Percentiles rank a stretch among this genome's conserved stretches.
These are phyloP conservation scores for Crithidia brevicula DNA, from an alignment of 208 protist genomes.

Conservation along the genomic window DNA sequence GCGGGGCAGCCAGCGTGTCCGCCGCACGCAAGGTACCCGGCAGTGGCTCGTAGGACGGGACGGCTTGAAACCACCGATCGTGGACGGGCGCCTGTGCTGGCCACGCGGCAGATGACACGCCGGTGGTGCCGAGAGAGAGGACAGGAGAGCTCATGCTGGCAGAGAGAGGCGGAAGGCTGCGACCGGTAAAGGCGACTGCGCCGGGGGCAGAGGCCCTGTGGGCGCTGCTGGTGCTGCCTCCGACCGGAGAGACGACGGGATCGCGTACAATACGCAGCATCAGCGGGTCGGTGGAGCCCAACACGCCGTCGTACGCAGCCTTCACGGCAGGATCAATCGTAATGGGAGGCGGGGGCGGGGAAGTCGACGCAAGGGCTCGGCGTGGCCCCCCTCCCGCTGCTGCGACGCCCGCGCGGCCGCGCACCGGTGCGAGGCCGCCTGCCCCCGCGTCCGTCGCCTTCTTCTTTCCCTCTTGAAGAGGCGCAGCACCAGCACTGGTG, in stretches of 20 bases:
- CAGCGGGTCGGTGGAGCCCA: constrained; percentile 44
- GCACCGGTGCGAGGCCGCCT: no score
- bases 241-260: constrained; percentile 11
- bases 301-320: constrained; percentile 50
- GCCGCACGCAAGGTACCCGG: constrained; percentile 67
- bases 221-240: neutral
- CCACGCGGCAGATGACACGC: constrained; percentile 24
- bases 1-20: constrained; percentile 30
- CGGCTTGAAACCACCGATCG: constrained; percentile 72
- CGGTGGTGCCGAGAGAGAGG: neutral
- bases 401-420: neutral
- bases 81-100: constrained; percentile 21
- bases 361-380: neutral
- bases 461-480: no score
- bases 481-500: no score
- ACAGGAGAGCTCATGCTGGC: neutral
- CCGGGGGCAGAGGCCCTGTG: neutral
- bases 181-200: constrained; percentile 1
- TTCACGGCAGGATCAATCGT: constrained; percentile 22
- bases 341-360: neutral
- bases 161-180: neutral
- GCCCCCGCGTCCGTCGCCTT: no score
- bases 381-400: neutral
- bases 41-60: constrained; percentile 77
- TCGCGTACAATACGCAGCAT: constrained; percentile 59